Base-by-base conservation (phyloP, 2,329 filamentous ascomycete species). In the Cordyceps fumosorosea region DNA sequence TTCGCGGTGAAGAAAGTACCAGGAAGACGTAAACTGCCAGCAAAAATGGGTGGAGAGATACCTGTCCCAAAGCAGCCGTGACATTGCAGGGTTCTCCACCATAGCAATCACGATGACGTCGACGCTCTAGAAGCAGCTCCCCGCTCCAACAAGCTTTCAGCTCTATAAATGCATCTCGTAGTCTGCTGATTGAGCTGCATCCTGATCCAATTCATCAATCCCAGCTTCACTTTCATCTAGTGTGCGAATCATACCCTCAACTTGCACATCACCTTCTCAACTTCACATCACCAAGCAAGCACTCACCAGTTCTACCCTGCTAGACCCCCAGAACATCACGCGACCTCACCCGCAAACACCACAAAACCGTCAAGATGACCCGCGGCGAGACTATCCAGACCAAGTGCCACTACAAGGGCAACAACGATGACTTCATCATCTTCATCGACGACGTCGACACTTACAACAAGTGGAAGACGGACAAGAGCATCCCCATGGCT, bases 371-470 rank as follows among this genome's bases (percentile, higher is more conserved):
- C 75, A 83, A 70, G 65, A 91, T 91, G 88, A 77, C 85, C 75
- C 88, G 88, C 74, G 89, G 88, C 79, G 89, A 90, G 78, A 82
- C 83, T 67, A 74, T 76, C 64, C 84, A 88, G 75, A 82, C 81
- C 78, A 96, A 95, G 81, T 84, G 96, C 78, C 89, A 93, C 84
- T 92, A 85, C 87, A 90, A 92, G 84, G 91, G 91, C 78, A 67
- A 72, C 63, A 73, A 76, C 37, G 82, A 86, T 42, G 82, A 86
- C 74, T 86, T 83, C 70, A 71, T 86, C 71, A 74, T 86, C 73
- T 85, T 86, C 68, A 72, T 86, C 56, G 84, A 86, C 66, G 83
- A 84, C 67, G 67, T 74, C 60, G 78, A 89, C 64, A 80, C 82
- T 55, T 86, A 91, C 70, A 81, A 90, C 76, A 87, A 93, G 75